A percentile compares a stretch with the other conserved stretches of the same genome.
These are phyloP conservation scores for Caryopteris hybrid DNA, from an alignment of 305 asterid genomes.

Conservation along the genomic window DNA sequence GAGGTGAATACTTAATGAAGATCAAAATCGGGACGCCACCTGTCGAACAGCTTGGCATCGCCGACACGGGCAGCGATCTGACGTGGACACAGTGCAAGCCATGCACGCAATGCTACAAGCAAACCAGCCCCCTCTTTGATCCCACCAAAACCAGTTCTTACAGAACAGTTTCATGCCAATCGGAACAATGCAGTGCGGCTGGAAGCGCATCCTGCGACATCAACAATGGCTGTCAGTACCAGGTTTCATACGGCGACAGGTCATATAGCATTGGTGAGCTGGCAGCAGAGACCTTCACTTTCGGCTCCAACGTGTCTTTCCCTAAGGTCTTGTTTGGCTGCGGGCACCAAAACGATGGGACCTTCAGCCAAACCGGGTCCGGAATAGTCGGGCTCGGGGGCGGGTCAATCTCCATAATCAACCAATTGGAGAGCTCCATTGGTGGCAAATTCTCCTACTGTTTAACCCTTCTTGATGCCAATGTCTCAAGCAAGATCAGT, in stretches of 20 bases:
- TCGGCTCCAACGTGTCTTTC: constrained; percentile 19
- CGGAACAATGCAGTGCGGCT: constrained; percentile 25
- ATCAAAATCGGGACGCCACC: constrained; percentile 60
- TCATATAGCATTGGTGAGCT: constrained; percentile 46
- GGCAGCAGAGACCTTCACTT: constrained; percentile 41
- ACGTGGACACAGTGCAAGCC: constrained; percentile 74
- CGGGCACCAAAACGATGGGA: constrained; percentile 37
- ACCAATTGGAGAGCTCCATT: constrained; percentile 27
- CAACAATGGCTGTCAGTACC: constrained; percentile 30
- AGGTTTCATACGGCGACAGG: constrained; percentile 42
- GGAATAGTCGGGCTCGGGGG: constrained; percentile 54
- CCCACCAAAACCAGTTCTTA: constrained; percentile 33
- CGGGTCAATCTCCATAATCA: constrained; percentile 32
- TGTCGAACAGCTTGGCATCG: constrained; percentile 34
- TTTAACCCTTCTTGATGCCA: constrained; percentile 7
- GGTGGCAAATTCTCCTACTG: constrained; percentile 53
- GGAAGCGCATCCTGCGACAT: background rate
- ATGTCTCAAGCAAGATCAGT: constrained; percentile 37
- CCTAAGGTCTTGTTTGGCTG: constrained; percentile 41
- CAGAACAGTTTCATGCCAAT: constrained; percentile 24
- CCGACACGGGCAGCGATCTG: constrained; percentile 72
- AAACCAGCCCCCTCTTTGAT: constrained; percentile 36
- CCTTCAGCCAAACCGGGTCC: constrained; percentile 23
- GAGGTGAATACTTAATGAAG: constrained; percentile 57
- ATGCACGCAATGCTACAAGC: constrained; percentile 45